These are phyloP conservation scores for Arabidopsis thaliana DNA, from an alignment of 345 rosid genomes.

Conservation along the genomic window DNA sequence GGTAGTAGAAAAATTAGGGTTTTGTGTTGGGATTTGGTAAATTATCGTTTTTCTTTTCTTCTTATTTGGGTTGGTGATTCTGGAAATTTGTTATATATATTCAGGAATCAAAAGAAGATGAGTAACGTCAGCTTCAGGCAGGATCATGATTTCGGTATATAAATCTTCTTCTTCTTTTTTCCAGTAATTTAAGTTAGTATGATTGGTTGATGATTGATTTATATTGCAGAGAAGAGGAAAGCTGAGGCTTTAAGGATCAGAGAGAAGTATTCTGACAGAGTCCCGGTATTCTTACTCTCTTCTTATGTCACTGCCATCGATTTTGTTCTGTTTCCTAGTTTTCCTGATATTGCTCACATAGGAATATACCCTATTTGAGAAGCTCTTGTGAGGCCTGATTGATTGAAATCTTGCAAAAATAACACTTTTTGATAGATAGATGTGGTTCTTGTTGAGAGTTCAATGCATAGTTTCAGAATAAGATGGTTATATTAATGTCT, in stretches of 20 bases:
- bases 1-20: not conserved
- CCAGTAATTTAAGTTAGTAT: not conserved
- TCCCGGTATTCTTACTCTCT: slow-evolving; percentile 19
- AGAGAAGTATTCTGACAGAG: slow-evolving; percentile 30
- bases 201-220: not conserved
- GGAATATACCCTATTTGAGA: not conserved
- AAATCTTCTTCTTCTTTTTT: not conserved
- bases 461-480: not conserved
- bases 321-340: not conserved
- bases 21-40: not conserved
- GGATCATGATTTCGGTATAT: slow-evolving; percentile 31
- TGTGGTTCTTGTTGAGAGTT: not conserved
- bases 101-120: slow-evolving; percentile 12
- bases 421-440: not conserved
- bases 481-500: not conserved
- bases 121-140: slow-evolving; percentile 18
- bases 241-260: slow-evolving; percentile 28
- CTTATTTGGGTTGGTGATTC: not conserved
- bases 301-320: not conserved
- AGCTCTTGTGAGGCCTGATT: not conserved
- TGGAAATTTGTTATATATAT: not conserved
- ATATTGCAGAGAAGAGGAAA: slow-evolving; percentile 24
- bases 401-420: not conserved
- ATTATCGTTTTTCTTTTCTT: not conserved
- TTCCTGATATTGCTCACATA: not conserved